Conservation (phyloP, 2,329 filamentous ascomycete species). For the Neonectria hederae region DNA sequence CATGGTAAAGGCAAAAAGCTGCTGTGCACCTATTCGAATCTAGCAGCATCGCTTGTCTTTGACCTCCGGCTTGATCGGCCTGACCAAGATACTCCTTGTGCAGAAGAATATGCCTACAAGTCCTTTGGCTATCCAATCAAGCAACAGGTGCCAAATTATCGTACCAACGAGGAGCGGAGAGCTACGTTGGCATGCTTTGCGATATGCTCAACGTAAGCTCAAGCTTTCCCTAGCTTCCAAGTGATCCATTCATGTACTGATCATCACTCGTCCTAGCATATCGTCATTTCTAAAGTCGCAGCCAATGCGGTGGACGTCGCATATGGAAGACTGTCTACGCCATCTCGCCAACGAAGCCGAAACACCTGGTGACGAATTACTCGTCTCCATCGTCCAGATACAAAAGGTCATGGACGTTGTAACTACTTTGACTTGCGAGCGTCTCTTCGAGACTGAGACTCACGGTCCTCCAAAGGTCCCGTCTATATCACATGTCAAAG, state of each 20-base stretch:
- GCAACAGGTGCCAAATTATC: constrained; percentile 13
- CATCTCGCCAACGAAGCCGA: constrained; percentile 54
- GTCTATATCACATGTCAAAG: constrained; percentile 42
- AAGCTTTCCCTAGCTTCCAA: not conserved
- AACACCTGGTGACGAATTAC: constrained; percentile 55
- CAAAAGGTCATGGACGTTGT: constrained; percentile 36
- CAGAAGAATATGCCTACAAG: constrained; percentile 21
- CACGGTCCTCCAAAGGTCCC: constrained; percentile 23
- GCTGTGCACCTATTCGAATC: constrained; percentile 20
- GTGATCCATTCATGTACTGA: not conserved
- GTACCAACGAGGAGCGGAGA: constrained; percentile 47
- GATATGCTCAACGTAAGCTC: constrained; percentile 41
- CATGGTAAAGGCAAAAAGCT: constrained; percentile 23
- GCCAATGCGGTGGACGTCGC: constrained; percentile 60
- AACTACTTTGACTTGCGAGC: constrained; percentile 32
- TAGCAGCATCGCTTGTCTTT: constrained; percentile 28
- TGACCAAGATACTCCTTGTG: constrained; percentile 21
- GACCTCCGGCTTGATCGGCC: constrained; percentile 32
- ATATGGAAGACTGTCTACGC: constrained; percentile 63
- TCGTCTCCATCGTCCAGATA: constrained; percentile 53
- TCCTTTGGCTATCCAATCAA: constrained; percentile 30
- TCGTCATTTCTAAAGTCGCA: constrained; percentile 49
- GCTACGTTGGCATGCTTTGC: constrained; percentile 43
- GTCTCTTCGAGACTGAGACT: constrained; percentile 19
- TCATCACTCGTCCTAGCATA: constrained; percentile 17